Conservation (phyloP, 495 filamentous ascomycete species). For the Penicillium macrosclerotiorum region DNA sequence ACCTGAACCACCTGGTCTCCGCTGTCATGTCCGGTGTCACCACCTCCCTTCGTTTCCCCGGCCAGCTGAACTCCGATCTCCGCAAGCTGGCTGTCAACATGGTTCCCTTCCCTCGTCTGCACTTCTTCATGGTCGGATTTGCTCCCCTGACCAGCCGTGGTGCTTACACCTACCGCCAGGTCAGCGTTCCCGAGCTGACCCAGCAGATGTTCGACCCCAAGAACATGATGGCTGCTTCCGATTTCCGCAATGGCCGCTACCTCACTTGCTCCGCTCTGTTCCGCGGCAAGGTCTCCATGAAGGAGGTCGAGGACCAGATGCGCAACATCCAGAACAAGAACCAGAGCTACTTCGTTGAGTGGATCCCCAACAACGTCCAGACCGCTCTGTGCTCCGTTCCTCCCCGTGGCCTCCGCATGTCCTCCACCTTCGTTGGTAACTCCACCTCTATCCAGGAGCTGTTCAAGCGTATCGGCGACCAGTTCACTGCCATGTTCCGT, state of each 20-base stretch:
- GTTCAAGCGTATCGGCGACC: slow-evolving; percentile 99
- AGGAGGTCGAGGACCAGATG: slow-evolving; percentile 99
- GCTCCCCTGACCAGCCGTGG: slow-evolving; percentile 97
- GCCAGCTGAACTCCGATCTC: slow-evolving; percentile 99
- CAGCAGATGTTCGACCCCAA: slow-evolving; percentile 99
- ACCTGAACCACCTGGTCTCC: slow-evolving; percentile 98
- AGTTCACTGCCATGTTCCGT: slow-evolving; percentile 99
- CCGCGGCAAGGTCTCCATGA: slow-evolving; percentile 99
- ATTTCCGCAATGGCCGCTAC: slow-evolving; percentile 99
- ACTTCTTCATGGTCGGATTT: slow-evolving; percentile 99
- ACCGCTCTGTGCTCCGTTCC: slow-evolving; percentile 99
- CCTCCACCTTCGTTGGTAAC: slow-evolving; percentile 98
- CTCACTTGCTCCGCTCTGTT: slow-evolving; percentile 99
- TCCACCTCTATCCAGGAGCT: slow-evolving; percentile 99
- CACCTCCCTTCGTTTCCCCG: slow-evolving; percentile 97
- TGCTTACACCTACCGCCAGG: slow-evolving; percentile 91
- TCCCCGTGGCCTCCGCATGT: slow-evolving; percentile 98
- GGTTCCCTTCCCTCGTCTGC: slow-evolving; percentile 99
- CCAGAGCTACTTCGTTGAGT: slow-evolving; percentile 99
- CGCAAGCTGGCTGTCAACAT: slow-evolving; percentile 99
- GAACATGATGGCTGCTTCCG: slow-evolving; percentile 99
- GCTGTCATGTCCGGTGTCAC: slow-evolving; percentile 99
- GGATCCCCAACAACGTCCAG: slow-evolving; percentile 99
- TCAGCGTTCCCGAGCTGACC: slow-evolving; percentile 96
- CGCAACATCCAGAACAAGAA: slow-evolving; percentile 99